phyloP scores from a whole-genome alignment of 106 monocot genomes.

The Dendrobium officinale region DNA sequence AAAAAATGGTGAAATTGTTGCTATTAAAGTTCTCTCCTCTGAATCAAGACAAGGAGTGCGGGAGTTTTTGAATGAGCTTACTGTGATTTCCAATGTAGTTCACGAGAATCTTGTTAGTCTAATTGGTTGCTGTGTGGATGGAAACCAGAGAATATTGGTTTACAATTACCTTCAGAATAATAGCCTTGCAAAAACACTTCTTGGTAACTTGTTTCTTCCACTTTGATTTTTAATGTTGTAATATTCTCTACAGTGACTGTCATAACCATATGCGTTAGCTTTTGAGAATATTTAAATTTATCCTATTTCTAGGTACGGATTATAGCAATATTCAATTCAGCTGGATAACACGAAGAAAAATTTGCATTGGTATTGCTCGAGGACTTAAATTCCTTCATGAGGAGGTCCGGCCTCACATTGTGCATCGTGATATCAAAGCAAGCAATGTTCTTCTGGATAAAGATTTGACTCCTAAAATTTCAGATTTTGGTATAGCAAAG shows the following conservation, averaged over 20 bases:
- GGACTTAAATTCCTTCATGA: constrained; percentile 44
- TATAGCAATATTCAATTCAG: constrained; percentile 15
- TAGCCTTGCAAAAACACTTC: constrained; percentile 43
- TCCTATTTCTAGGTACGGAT: constrained; percentile 1
- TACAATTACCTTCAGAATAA: constrained; percentile 55
- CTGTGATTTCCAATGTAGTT: constrained; percentile 24
- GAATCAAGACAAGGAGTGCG: constrained; percentile 36
- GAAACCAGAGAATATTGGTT: constrained; percentile 36
- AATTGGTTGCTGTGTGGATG: constrained; percentile 40
- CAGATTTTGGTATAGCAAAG: constrained; percentile 49
- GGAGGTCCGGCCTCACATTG: constrained; percentile 23
- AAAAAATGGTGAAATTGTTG: constrained; percentile 35
- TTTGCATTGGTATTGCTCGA: constrained; percentile 40
- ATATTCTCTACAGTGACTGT: background rate
- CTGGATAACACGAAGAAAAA: constrained; percentile 24
- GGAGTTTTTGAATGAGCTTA: constrained; percentile 41
- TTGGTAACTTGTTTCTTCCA: constrained; percentile 19
- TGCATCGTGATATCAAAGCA: constrained; percentile 45
- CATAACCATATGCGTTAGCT: background rate
- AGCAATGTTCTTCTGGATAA: constrained; percentile 44
- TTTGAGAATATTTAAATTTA: too few relatives aligned
- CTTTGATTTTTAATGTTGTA: background rate
- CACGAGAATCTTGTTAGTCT: constrained; percentile 45
- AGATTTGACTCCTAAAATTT: constrained; percentile 37
- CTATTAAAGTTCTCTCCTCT: constrained; percentile 39